A percentile compares a stretch with the other conserved stretches of the same genome.
Evolutionary conservation across 495 filamentous ascomycete genomes (phyloP).

Genomic region (Articulospora tetracladia): DNA sequence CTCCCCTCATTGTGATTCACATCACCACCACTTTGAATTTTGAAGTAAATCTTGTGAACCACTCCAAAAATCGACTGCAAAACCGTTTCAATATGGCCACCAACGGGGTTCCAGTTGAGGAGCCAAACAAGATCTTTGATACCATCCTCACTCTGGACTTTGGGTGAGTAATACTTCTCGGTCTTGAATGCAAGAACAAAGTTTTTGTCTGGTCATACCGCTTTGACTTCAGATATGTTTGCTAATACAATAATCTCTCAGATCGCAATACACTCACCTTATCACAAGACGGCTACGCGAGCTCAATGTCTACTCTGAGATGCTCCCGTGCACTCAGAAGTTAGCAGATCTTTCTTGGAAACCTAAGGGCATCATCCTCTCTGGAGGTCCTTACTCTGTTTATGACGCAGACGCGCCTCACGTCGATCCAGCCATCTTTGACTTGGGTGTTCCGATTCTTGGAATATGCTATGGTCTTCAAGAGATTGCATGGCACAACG

Average conservation of each 20-base stretch:
- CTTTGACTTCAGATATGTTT: slow-evolving; percentile 6
- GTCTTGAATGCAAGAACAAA: background rate
- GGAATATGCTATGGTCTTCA: slow-evolving; percentile 78
- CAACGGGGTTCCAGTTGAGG: slow-evolving; percentile 12
- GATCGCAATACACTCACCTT: slow-evolving; percentile 65
- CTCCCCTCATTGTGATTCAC: background rate
- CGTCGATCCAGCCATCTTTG: slow-evolving; percentile 75
- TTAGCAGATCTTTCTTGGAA: slow-evolving; percentile 71
- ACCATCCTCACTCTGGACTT: slow-evolving; percentile 27
- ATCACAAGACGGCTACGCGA: slow-evolving; percentile 74
- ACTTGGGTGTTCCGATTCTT: slow-evolving; percentile 71
- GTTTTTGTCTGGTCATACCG: background rate
- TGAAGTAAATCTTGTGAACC: background rate
- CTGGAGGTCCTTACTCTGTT: slow-evolving; percentile 71
- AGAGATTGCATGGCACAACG: slow-evolving; percentile 74
- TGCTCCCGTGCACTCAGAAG: slow-evolving; percentile 91
- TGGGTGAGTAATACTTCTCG: slow-evolving; percentile 16
- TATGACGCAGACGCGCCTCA: slow-evolving; percentile 71
- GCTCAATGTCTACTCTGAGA: slow-evolving; percentile 84
- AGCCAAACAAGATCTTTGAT: slow-evolving; percentile 26
- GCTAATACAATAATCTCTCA: slow-evolving; percentile 11
- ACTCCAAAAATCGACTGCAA: background rate
- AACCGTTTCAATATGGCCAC: slow-evolving; percentile 7
- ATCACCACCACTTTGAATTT: background rate
- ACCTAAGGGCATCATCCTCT: slow-evolving; percentile 79